Conservation (phyloP, 148 eudicot species). For the Amaranthus palmeri region DNA sequence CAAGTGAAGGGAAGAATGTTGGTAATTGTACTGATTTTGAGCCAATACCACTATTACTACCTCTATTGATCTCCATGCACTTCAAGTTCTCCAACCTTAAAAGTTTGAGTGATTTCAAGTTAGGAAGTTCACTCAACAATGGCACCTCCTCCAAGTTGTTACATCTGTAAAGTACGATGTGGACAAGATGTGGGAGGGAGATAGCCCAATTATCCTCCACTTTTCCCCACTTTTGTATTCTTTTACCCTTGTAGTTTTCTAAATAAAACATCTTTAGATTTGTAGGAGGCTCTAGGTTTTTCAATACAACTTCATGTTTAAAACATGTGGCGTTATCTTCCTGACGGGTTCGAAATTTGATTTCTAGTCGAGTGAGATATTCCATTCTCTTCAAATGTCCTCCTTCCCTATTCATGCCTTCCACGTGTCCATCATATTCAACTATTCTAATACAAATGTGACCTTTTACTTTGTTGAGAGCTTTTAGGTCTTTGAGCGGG, state of each 20-base stretch:
- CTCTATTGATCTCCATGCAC: constrained; percentile 2
- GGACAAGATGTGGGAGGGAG: constrained; percentile 24
- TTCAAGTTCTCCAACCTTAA: constrained; percentile 1
- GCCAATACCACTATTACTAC: background rate
- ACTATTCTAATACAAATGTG: background rate
- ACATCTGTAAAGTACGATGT: background rate
- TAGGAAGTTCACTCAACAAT: constrained; percentile 5
- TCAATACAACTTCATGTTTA: constrained; percentile 10
- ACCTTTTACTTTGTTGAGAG: background rate
- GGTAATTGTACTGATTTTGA: background rate
- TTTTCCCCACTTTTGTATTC: constrained; percentile 22
- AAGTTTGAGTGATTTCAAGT: constrained; percentile 1
- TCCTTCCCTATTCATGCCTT: background rate
- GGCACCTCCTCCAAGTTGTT: background rate
- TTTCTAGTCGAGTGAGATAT: background rate
- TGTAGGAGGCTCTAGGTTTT: constrained; percentile 16
- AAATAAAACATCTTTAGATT: constrained; percentile 5
- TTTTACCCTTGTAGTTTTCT: background rate
- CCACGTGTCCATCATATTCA: background rate
- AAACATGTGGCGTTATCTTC: background rate
- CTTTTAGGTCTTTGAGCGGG: constrained; percentile 10
- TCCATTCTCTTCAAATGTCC: background rate
- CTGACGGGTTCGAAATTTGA: background rate
- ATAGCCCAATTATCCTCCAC: background rate
- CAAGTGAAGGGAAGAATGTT: constrained; percentile 21